Conservation (phyloP, 768 basidiomycete species). For the Suillus alpinus region DNA sequence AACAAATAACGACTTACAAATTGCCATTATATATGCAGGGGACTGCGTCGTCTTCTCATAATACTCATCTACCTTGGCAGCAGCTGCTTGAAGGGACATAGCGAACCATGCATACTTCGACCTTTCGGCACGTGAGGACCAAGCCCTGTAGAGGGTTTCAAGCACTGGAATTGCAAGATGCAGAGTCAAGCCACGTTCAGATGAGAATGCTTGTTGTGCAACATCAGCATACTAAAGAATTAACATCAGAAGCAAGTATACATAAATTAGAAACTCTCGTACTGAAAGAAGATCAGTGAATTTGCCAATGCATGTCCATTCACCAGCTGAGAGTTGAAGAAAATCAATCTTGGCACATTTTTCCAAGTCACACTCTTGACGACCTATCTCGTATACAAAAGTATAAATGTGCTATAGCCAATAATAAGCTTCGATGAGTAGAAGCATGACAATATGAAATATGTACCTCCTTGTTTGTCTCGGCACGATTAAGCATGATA, state of each 20-base stretch:
- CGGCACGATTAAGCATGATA: slow-evolving; percentile 14
- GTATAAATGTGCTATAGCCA: slow-evolving; percentile 15
- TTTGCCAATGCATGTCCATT: slow-evolving; percentile 21
- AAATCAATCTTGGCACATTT: slow-evolving; percentile 14
- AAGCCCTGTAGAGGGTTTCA: slow-evolving; percentile 26
- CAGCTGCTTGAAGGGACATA: slow-evolving; percentile 24
- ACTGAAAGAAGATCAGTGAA: slow-evolving; percentile 19
- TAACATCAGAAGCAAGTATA: too few species aligned
- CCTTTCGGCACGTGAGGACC: slow-evolving; percentile 11
- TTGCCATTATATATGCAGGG: slow-evolving; percentile 31
- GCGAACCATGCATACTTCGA: slow-evolving; percentile 19
- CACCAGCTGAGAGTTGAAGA: slow-evolving; percentile 15
- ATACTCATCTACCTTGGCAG: slow-evolving; percentile 32
- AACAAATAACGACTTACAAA: slow-evolving; percentile 23
- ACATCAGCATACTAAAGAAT: slow-evolving; percentile 20
- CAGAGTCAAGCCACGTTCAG: slow-evolving; percentile 20
- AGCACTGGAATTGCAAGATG: slow-evolving; percentile 29
- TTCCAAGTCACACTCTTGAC: slow-evolving; percentile 14
- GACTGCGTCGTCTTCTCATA: slow-evolving; percentile 31
- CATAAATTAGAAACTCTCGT: too few species aligned
- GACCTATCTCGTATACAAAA: slow-evolving; percentile 23
- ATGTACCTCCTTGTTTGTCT: slow-evolving; percentile 16
- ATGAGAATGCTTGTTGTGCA: slow-evolving; percentile 32
- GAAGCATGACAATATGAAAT: slow-evolving; percentile 1
- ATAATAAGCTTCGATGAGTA: slow-evolving; percentile 8